Conservation (phyloP, 2,329 filamentous ascomycete genomes). For the Talaromyces marneffei region DNA sequence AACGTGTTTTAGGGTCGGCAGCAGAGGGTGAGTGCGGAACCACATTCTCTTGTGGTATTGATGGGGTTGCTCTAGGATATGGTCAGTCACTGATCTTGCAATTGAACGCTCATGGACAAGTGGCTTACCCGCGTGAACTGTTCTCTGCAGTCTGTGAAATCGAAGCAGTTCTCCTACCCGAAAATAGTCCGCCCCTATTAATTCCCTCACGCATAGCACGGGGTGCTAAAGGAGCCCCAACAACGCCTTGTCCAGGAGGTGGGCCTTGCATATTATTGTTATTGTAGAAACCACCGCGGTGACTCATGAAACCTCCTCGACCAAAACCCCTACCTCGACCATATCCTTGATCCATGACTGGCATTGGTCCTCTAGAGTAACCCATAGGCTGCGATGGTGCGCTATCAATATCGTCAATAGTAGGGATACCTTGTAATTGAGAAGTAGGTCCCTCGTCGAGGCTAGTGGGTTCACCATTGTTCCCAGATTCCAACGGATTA, state of each 20-base stretch:
- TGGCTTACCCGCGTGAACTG: slow-evolving; percentile 28
- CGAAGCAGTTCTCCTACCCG: slow-evolving; percentile 27
- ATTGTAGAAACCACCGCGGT: slow-evolving; percentile 34
- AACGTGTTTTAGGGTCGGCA: slow-evolving; percentile 24
- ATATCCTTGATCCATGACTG: slow-evolving; percentile 26
- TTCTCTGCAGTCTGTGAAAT: slow-evolving; percentile 19
- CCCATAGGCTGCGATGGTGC: slow-evolving; percentile 18
- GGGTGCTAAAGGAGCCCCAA: slow-evolving; percentile 78
- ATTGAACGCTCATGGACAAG: slow-evolving; percentile 14
- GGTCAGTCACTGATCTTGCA: slow-evolving; percentile 1
- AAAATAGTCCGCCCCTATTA: slow-evolving; percentile 52
- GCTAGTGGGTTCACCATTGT: neutral
- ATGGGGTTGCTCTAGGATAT: slow-evolving; percentile 7
- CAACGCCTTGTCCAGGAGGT: slow-evolving; percentile 50
- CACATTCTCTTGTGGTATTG: slow-evolving; percentile 25
- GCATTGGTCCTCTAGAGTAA: slow-evolving; percentile 28
- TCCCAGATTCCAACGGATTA: neutral
- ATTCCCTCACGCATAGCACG: slow-evolving; percentile 91
- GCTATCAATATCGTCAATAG: slow-evolving; percentile 28
- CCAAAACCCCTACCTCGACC: slow-evolving; percentile 39
- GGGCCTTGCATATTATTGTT: slow-evolving; percentile 27
- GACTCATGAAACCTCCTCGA: slow-evolving; percentile 42
- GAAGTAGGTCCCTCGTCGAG: neutral
- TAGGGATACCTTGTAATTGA: slow-evolving; percentile 27
- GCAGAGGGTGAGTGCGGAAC: slow-evolving; percentile 24